These are phyloP conservation scores for Psidium guajava DNA, from an alignment of 345 rosid genomes.

Conservation along the genomic window DNA sequence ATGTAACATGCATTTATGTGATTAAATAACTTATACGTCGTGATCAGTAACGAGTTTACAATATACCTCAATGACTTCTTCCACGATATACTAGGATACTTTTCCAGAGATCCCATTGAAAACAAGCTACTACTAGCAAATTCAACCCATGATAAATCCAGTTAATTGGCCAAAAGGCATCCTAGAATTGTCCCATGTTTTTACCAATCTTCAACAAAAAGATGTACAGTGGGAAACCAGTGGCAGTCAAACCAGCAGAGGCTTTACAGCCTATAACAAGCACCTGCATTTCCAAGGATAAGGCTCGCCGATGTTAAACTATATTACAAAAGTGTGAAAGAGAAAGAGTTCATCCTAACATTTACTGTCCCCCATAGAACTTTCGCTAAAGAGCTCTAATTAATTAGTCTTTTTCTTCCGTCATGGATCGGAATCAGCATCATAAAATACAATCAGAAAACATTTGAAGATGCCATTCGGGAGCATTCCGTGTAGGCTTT, in stretches of 20 bases:
- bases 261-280: neutral
- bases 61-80: neutral
- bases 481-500: neutral
- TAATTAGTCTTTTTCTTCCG: neutral
- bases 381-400: neutral
- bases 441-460: neutral
- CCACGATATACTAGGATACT: no score
- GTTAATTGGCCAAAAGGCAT: neutral
- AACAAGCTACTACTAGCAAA: neutral
- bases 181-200: neutral
- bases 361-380: neutral
- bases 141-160: neutral
- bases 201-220: neutral
- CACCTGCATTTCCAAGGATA: neutral
- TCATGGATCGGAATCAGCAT: neutral
- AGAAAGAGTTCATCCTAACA: neutral
- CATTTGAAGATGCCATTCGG: neutral
- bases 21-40: neutral
- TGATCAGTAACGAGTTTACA: neutral
- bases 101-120: neutral
- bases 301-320: neutral
- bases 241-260: neutral
- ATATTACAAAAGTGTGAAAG: neutral
- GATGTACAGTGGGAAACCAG: neutral
- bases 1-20: neutral